Percentiles rank a stretch among this genome's conserved stretches.
These are phyloP conservation scores for Bifiguratus adelaidae DNA, from an alignment of 192 early-diverging fungal genomes.

Conservation along the genomic window DNA sequence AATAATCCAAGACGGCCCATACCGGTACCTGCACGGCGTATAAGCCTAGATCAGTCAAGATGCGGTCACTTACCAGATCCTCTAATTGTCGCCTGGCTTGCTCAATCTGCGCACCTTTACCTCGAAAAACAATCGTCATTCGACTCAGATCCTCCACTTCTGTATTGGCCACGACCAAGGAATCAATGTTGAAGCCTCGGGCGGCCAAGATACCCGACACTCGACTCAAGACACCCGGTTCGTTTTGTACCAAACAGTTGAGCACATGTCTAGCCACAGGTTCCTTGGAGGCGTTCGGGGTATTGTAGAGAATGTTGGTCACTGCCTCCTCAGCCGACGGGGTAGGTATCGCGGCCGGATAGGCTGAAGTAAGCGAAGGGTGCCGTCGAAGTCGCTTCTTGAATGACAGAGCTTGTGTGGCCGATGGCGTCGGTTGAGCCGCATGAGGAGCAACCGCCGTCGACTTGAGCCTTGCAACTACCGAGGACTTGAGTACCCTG, in stretches of 20 bases:
- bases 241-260: slow-evolving; percentile 91
- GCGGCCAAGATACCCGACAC: slow-evolving; percentile 86
- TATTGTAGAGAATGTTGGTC: slow-evolving; percentile 94
- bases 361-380: slow-evolving; percentile 2
- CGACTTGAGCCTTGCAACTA: no score
- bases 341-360: slow-evolving; percentile 19
- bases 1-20: slow-evolving; percentile 97
- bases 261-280: slow-evolving; percentile 78
- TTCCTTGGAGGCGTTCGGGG: slow-evolving; percentile 39
- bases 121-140: slow-evolving; percentile 94
- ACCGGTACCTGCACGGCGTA: slow-evolving; percentile 53
- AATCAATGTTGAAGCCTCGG: slow-evolving; percentile 96
- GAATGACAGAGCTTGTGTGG: slow-evolving; percentile 12
- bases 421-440: slow-evolving; percentile 1
- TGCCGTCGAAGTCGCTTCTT: slow-evolving; percentile 17
- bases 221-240: slow-evolving; percentile 75
- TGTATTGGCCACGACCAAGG: slow-evolving; percentile 91
- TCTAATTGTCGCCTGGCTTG: slow-evolving; percentile 92
- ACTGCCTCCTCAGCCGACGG: slow-evolving; percentile 91
- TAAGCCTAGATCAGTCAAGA: background rate
- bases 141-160: slow-evolving; percentile 86
- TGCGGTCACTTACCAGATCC: slow-evolving; percentile 63
- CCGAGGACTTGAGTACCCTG: no score
- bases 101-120: slow-evolving; percentile 70
- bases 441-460: no score